Evolutionary conservation across 768 basidiomycete genomes (phyloP), one percentile per base, ranked within the genome.

Genomic region (Boletus rubropictus): DNA sequence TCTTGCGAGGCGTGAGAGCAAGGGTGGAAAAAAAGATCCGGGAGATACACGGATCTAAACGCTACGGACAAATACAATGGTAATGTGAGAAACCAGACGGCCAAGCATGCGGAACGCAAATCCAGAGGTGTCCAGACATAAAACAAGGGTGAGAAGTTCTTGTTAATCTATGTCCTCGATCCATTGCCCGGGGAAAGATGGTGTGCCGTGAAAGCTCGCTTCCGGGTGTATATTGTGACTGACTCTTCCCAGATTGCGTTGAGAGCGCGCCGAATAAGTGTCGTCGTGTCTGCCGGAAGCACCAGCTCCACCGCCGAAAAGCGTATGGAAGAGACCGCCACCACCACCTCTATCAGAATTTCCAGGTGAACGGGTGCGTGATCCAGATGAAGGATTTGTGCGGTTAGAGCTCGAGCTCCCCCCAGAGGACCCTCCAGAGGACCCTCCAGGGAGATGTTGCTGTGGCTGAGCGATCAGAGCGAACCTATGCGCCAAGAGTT

Each of bases 381-480:
- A 36, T 31, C 51, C 49, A 3, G 60, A 42, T 15, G 65, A 39
- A 20, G 55, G 41, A 20, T 44, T 60, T 8, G 52, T 35, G 21
- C 51, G 50, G 14, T 44, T 48, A 24, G 50, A 44, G 39, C 37
- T 43, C 0, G 59, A 45, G 17, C 55, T 46, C 18, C 52, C 63
- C 24, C 58, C 68, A n/a, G 68, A 46, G 25, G 54, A 38, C 9
- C 64, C 57, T 4, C 51, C 58, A 27, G 66, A 57, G 24, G 58
- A 10, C 9, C 64, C 57, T 4, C 51, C 58, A 27, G 66, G 59
- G 24, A 57, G 9, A 22, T 66, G 62, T 33, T 67, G 68, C 29
- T 67, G 64, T 6, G 85, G 84, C 58, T 89, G 86, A 18, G 84
- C 74, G 11, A 87, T 68, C 3, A 89, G 69, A 38, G 84, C 80